Conservation (phyloP, 805 yeast species). For the Metschnikowia lachancei region DNA sequence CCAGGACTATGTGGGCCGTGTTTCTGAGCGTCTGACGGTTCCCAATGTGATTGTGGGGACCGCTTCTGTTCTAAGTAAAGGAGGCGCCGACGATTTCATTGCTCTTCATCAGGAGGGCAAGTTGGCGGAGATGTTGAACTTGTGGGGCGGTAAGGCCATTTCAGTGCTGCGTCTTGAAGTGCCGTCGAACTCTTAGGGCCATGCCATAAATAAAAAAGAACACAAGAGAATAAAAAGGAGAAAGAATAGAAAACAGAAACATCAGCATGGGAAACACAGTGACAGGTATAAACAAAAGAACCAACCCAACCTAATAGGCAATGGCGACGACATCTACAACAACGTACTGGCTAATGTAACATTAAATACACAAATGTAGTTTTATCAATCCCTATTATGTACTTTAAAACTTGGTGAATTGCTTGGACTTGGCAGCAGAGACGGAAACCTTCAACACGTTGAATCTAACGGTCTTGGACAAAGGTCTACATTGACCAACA, state of each 20-base stretch:
- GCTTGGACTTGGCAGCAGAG: constrained; percentile 86
- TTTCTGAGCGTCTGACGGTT: constrained; percentile 18
- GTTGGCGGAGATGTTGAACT: constrained; percentile 48
- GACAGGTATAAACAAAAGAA: no score
- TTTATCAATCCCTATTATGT: constrained; percentile 10
- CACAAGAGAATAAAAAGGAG: no score
- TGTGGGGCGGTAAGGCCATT: constrained; percentile 62
- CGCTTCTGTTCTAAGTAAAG: constrained; percentile 49
- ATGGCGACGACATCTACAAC: no score
- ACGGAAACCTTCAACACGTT: constrained; percentile 95
- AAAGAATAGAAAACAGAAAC: no score
- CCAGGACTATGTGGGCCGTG: constrained; percentile 62
- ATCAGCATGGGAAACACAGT: no score
- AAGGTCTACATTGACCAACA: constrained; percentile 99
- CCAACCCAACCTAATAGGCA: no score
- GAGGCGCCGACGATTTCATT: constrained; percentile 84
- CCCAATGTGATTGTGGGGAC: constrained; percentile 21
- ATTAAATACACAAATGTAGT: constrained; percentile 18
- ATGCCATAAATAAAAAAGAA: not conserved
- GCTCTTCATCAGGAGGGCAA: constrained; percentile 56
- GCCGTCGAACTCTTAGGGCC: constrained; percentile 49
- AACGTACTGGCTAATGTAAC: constrained; percentile 19
- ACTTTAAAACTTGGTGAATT: constrained; percentile 91
- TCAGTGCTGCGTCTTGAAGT: constrained; percentile 49
- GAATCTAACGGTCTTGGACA: constrained; percentile 99